phyloP scores from a whole-genome alignment of 73 alveolate genomes.

The Breviolum minutum region DNA sequence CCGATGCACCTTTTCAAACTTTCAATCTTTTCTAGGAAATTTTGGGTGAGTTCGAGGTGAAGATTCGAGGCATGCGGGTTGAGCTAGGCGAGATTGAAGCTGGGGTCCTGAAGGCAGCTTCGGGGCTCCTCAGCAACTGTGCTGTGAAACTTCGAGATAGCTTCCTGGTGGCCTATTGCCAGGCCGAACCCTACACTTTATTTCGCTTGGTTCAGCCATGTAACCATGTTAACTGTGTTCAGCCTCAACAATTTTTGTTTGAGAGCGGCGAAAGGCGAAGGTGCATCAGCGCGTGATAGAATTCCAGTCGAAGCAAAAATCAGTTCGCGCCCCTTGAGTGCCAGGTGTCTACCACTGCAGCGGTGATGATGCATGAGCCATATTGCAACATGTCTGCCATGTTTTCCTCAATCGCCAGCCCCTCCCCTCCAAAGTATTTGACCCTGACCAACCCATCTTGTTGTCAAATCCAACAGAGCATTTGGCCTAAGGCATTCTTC shows the following conservation, averaged over 20 bases:
- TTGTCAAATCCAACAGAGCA: neutral
- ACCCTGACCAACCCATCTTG: neutral
- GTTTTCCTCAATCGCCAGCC: neutral
- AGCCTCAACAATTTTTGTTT: too few species aligned
- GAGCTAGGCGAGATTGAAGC: constrained; percentile 90
- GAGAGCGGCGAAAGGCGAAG: too few species aligned
- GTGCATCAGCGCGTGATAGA: too few species aligned
- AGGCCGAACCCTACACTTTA: constrained; percentile 11
- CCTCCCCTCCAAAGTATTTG: neutral
- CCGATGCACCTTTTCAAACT: too few species aligned
- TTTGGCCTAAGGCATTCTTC: constrained; percentile 32
- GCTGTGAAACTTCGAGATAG: constrained; percentile 54
- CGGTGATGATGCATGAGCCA: constrained; percentile 93
- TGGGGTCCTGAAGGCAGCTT: constrained; percentile 39
- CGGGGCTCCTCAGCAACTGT: constrained; percentile 62
- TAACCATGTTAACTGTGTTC: neutral
- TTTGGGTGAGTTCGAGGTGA: too few species aligned
- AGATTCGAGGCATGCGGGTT: constrained; percentile 95
- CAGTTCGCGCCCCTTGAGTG: too few species aligned
- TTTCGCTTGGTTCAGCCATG: too few species aligned
- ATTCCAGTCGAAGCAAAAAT: too few species aligned
- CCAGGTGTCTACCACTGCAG: constrained; percentile 64
- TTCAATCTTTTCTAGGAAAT: too few species aligned
- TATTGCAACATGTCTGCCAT: constrained; percentile 18
- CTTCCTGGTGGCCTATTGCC: constrained; percentile 93